Evolutionary conservation across 2,329 filamentous ascomycete genomes (phyloP).

Genomic region (Cadophora sp.): DNA sequence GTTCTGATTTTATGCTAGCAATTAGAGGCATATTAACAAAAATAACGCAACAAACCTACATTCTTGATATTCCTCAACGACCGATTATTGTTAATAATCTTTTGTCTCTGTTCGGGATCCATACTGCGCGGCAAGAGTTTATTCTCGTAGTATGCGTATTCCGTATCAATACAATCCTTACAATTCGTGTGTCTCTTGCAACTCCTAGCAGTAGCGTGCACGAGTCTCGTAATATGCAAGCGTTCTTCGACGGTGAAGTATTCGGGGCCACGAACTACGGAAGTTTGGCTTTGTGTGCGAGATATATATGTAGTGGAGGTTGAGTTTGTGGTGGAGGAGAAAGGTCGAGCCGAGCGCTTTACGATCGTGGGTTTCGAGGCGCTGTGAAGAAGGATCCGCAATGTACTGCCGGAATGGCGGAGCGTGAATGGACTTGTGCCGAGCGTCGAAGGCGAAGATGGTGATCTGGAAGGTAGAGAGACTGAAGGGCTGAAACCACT

Average conservation of each 20-base stretch:
- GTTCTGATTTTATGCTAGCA: no score
- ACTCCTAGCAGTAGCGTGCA: conserved; percentile 16
- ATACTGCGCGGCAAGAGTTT: conserved; percentile 39
- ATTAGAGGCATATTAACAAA: no score
- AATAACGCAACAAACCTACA: conserved; percentile 32
- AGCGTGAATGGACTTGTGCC: neutral
- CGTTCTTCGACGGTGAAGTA: conserved; percentile 35
- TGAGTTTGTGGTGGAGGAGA: neutral
- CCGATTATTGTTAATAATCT: conserved; percentile 44
- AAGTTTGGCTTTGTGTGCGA: neutral
- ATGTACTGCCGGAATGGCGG: neutral
- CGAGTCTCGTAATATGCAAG: conserved; percentile 22
- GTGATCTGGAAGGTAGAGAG: neutral
- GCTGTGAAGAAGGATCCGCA: neutral
- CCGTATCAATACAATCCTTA: conserved; percentile 34
- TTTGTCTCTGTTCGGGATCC: conserved; percentile 42
- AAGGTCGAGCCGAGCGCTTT: neutral
- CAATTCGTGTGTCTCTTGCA: conserved; percentile 36
- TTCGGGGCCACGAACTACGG: conserved; percentile 4
- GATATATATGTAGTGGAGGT: neutral
- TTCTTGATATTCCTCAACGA: conserved; percentile 46
- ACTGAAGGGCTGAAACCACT: conserved; percentile 14
- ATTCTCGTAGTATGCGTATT: conserved; percentile 38
- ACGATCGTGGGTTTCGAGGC: neutral
- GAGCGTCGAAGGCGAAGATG: neutral